phyloP scores from a whole-genome alignment of 2,329 filamentous ascomycete genomes.

The Colletotrichum sp. region DNA sequence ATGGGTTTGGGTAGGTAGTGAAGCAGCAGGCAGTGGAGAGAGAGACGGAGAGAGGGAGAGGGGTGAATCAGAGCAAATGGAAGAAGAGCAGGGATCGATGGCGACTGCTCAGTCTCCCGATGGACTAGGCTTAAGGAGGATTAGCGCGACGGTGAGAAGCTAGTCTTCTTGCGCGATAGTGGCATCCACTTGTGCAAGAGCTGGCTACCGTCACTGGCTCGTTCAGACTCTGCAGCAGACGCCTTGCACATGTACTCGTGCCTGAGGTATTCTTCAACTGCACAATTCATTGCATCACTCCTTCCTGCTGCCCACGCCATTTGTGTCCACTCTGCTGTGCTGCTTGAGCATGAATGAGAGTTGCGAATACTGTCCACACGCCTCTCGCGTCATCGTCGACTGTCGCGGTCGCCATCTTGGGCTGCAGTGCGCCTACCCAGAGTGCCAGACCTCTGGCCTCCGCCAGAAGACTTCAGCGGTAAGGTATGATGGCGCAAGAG shows the following conservation, averaged over 20 bases:
- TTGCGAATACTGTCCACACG: background rate
- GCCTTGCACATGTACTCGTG: background rate
- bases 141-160: background rate
- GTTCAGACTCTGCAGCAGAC: background rate
- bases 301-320: conserved; percentile 3
- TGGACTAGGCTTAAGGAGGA: background rate
- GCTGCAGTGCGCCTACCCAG: background rate
- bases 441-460: background rate
- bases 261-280: conserved; percentile 15
- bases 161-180: background rate
- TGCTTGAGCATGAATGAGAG: background rate
- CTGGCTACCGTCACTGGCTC: background rate
- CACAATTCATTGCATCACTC: conserved; percentile 16
- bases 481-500: background rate
- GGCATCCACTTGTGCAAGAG: background rate
- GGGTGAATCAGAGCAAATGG: background rate
- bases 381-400: conserved; percentile 5
- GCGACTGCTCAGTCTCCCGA: background rate
- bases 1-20: conserved; percentile 10
- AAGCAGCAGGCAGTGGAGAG: background rate
- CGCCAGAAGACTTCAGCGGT: background rate
- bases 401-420: background rate
- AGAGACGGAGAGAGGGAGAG: background rate
- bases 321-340: background rate
- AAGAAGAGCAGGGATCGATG: background rate